A percentile compares a stretch with the other conserved stretches of the same genome.
Conservation (phyloP, 179 eudicot genomes). For the Nepenthes alata region DNA sequence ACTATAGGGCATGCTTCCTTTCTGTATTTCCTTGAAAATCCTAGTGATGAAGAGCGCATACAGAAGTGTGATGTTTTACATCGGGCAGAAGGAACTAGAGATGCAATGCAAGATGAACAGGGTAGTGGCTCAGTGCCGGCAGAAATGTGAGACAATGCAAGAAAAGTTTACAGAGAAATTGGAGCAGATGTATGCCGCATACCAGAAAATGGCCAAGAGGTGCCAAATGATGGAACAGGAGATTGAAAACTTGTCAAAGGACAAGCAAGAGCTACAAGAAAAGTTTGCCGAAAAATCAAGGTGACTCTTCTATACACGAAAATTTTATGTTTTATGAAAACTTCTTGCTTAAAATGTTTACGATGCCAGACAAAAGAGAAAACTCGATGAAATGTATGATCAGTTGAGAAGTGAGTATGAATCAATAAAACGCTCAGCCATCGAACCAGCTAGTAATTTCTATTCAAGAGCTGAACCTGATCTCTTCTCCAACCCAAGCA, state of each 20-base stretch:
- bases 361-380: conserved; percentile 76
- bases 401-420: conserved; percentile 77
- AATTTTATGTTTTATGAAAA: too few species aligned
- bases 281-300: conserved; percentile 88
- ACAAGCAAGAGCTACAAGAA: conserved; percentile 89
- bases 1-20: not conserved
- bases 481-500: conserved; percentile 60
- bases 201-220: conserved; percentile 86
- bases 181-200: conserved; percentile 73
- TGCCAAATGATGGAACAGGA: conserved; percentile 97
- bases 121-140: conserved; percentile 64
- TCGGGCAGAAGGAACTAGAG: conserved; percentile 87
- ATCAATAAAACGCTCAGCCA: conserved; percentile 62
- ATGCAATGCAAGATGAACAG: conserved; percentile 93
- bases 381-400: conserved; percentile 98
- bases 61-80: conserved; percentile 74
- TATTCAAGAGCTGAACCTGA: conserved; percentile 63
- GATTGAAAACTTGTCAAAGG: conserved; percentile 64
- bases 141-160: conserved; percentile 80
- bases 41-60: conserved; percentile 88
- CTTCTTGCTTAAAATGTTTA: conserved; percentile 1
- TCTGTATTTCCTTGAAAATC: conserved; percentile 30
- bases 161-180: conserved; percentile 76
- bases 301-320: conserved; percentile 17
- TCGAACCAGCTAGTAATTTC: conserved; percentile 71